Evolutionary conservation across 176 grass and related monocot genomes (phyloP), one percentile per base, ranked within the genome.

Genomic region (Aegilops tauschii): DNA sequence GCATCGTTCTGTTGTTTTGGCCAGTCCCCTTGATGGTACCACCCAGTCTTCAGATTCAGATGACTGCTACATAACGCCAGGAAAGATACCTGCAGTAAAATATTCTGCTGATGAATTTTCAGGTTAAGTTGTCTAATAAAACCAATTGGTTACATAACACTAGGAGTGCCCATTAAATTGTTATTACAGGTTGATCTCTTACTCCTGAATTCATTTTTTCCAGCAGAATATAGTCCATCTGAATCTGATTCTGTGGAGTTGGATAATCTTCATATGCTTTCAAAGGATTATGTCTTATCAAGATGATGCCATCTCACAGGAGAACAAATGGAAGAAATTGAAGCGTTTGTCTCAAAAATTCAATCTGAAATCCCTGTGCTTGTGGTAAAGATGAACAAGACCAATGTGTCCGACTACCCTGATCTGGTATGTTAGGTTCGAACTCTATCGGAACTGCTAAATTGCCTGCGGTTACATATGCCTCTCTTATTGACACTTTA

Each of bases 321-420:
- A 58, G 20, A 14, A 40, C 76, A 80, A 0, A 32, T 76, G n/a
- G 6, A 58, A 35, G 35, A 29, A 89, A 14, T 89, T 35, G 3
- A 4, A 20, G 47, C 77, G 0, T 21, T 85, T 21, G 25, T 76
- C 21, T 32, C 32, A 17, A 16, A 85, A 49, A 77, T 74, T 28
- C 62, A 69, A 81, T 77, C 77, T 69, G 49, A 62, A 27, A 67
- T 20, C 50, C 3, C 69, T 12, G 77, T 67, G 6, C 67, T 76
- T 80, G 87, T 85, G 31, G 69, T 62, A 34, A 4, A 76, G 42
- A 88, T 89, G 21, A 85, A 61, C 69, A 83, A 81, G 27, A 8
- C 18, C 32, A 59, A 85, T 88, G 1, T 85, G 52, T 6, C 59
- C 20, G 42, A 16, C 5, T 12, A n/a, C 31, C 52, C 0, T 1